Base-by-base conservation (phyloP, 306 rosid species). In the Gastrolobium villosum region DNA sequence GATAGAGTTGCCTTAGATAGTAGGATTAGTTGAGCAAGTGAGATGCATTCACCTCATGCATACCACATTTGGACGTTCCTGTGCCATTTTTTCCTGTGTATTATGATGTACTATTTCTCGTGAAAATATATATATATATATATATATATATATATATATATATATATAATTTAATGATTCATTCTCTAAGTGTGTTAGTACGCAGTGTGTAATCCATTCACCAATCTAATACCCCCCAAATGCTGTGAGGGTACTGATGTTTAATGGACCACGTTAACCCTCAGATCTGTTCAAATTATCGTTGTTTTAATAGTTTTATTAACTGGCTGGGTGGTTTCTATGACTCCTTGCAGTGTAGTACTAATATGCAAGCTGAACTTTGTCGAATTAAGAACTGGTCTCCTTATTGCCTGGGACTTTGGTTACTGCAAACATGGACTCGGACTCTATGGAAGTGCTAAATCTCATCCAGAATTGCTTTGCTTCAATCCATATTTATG, bases 21-120 rank as follows among this genome's bases (percentile, higher is more conserved):
- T 90, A 91, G 97, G 87, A 86, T 84, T 88, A 90, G 91, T 77
- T 84, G 91, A 87, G 81, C 78, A 79, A 60, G 76, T 76, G 88
- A 77, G 78, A 75, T 79, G 87, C 71, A 83, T 85, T 76, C 75
- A 70, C 76, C 74, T 64, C 72, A 46, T 68, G 70, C 78, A 63
- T 30, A 55, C 75, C 54, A 34, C 55, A 60, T 72, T 71, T 40
- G 87, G 83, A 80, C 66, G 55, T 68, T 77, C 54, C 37, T 80
- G 70, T 70, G 70, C 84, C 54, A 80, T 75, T 83, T 68, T 88
- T 85, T 46, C 81, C 44, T 73, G 86, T 89, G 89, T 79, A 86
- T 72, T 81, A 68, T 66, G 45, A 49, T 77, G 80, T 74, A 69
- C 65, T 56, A 73, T 74, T 75, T 72, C 80, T 86, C 62, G 62